phyloP scores from a whole-genome alignment of 1,284 basidiomycete genomes.

The Cyathus pygmaeus region DNA sequence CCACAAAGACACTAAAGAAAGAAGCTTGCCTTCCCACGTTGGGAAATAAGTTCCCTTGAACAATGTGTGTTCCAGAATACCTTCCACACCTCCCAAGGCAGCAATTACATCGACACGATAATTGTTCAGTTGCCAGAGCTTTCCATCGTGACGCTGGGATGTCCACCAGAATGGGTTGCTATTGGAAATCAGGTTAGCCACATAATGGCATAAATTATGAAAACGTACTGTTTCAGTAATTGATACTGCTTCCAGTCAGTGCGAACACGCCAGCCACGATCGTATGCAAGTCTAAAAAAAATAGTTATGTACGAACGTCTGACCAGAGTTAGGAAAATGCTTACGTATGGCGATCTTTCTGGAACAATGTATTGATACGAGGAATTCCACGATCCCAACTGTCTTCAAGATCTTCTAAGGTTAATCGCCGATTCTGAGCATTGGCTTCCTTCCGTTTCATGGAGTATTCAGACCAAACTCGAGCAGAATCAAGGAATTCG shows the following conservation, averaged over 20 bases:
- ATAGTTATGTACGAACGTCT: constrained; percentile 1
- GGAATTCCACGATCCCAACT: constrained; percentile 99
- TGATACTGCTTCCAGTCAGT: constrained; percentile 99
- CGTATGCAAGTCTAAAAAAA: constrained; percentile 85
- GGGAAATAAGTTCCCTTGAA: constrained; percentile 98
- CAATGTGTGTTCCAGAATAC: constrained; percentile 95
- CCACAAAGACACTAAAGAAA: not conserved
- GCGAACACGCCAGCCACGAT: constrained; percentile 96
- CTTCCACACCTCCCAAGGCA: constrained; percentile 97
- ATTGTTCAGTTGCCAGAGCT: constrained; percentile 97
- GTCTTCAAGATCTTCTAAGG: constrained; percentile 96
- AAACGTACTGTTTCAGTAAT: constrained; percentile 83
- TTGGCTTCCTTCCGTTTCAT: constrained; percentile 99
- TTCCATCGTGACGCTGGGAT: constrained; percentile 96
- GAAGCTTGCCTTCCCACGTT: constrained; percentile 79
- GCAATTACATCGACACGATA: constrained; percentile 99
- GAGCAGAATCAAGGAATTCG: constrained; percentile 97
- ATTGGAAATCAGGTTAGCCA: constrained; percentile 6
- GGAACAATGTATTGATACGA: constrained; percentile 96
- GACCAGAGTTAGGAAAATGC: constrained; percentile 32
- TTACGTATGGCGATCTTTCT: constrained; percentile 96
- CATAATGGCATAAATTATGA: not conserved
- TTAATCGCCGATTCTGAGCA: constrained; percentile 95
- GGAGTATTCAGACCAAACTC: constrained; percentile 99
- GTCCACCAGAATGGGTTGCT: constrained; percentile 99